A percentile compares a stretch with the other conserved stretches of the same genome.
Conservation (phyloP, 306 rosid species). For the Oxytropis ochrocephala region DNA sequence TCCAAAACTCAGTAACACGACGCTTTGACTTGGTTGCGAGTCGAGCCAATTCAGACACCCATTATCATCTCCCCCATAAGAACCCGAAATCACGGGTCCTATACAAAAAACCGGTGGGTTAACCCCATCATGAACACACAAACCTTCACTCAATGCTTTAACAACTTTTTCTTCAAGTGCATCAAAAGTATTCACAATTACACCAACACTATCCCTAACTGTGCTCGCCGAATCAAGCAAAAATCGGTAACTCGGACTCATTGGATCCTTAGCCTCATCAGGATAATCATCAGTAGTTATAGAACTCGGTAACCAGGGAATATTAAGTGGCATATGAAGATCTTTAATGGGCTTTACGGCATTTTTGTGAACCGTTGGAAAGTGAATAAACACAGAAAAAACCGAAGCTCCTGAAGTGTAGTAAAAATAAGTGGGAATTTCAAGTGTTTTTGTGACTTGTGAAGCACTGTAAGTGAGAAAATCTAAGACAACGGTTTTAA, state of each 20-base stretch:
- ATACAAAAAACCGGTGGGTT: constrained; percentile 27
- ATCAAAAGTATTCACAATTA: constrained; percentile 13
- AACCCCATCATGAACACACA: neutral
- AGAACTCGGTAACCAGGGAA: constrained; percentile 21
- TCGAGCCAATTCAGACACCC: too few relatives aligned
- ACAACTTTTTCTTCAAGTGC: neutral
- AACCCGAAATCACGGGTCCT: constrained; percentile 32
- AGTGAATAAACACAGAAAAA: neutral
- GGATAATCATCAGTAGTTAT: neutral
- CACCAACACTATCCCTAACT: neutral
- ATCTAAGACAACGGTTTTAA: too few relatives aligned
- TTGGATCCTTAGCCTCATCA: neutral
- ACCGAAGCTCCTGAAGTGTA: constrained; percentile 17
- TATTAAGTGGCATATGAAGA: neutral
- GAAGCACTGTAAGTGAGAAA: constrained; percentile 22
- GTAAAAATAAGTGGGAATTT: constrained; percentile 35
- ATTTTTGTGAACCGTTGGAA: constrained; percentile 7
- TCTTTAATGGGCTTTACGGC: constrained; percentile 16
- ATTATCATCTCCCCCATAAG: neutral
- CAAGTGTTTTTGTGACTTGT: constrained; percentile 3
- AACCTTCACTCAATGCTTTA: constrained; percentile 20
- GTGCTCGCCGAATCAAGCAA: neutral
- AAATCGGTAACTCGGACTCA: neutral
- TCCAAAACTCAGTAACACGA: too few relatives aligned
- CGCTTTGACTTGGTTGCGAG: too few relatives aligned